Evolutionary conservation across 805 yeast species (phyloP).

Genomic region (Isabelozyma pseudorhagii): DNA sequence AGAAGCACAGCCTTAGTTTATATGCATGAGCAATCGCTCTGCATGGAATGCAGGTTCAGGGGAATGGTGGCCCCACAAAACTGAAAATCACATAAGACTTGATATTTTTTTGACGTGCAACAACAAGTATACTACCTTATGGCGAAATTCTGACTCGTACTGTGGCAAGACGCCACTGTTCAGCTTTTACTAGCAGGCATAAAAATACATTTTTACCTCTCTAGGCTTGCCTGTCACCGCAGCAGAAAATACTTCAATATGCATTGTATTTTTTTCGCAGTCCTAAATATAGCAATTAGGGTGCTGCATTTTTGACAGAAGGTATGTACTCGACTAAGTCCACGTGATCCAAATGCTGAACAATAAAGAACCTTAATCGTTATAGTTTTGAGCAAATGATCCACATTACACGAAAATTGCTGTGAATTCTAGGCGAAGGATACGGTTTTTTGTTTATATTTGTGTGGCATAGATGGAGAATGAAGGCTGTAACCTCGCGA

Average conservation of each 20-base stretch:
- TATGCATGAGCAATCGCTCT: neutral
- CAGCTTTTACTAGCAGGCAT: too few species aligned
- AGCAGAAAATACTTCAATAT: neutral
- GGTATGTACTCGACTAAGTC: neutral
- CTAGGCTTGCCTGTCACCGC: too few species aligned
- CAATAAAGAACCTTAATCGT: neutral
- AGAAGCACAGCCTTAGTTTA: neutral
- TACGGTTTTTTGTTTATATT: neutral
- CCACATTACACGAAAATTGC: neutral
- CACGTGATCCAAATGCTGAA: neutral
- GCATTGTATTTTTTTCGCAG: neutral
- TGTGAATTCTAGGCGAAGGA: neutral
- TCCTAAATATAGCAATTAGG: neutral
- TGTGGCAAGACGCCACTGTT: too few species aligned
- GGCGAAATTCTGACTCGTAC: too few species aligned
- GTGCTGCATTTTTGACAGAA: neutral
- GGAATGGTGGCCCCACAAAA: neutral
- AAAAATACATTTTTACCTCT: too few species aligned
- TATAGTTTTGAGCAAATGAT: neutral
- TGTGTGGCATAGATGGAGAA: neutral
- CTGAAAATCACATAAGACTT: neutral
- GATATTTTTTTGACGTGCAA: neutral
- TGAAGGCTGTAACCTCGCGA: neutral
- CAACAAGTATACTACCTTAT: too few species aligned
- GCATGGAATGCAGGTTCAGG: neutral